A percentile compares a stretch with the other conserved stretches of the same genome.
These are phyloP conservation scores for Acer campestre DNA, from an alignment of 345 rosid species.

Conservation along the genomic window DNA sequence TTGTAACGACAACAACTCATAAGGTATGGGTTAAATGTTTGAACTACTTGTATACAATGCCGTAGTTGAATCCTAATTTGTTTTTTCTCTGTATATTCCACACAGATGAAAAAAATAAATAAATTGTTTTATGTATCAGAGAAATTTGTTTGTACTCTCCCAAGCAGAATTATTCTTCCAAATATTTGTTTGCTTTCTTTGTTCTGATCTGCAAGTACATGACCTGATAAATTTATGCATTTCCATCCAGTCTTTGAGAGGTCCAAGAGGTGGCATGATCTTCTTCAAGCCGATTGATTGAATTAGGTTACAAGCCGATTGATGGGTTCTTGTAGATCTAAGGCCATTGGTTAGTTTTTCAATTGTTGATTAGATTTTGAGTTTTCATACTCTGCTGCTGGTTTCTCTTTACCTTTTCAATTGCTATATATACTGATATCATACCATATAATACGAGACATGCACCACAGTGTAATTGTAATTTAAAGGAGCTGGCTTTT, in stretches of 20 bases:
- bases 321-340: conserved; percentile 92
- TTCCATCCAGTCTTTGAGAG: conserved; percentile 74
- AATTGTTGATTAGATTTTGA: not conserved
- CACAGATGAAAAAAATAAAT: too few relatives aligned
- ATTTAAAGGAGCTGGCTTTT: conserved; percentile 23
- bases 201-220: not conserved
- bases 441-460: too few relatives aligned
- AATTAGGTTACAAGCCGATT: conserved; percentile 75
- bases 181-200: too few relatives aligned
- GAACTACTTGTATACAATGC: too few relatives aligned
- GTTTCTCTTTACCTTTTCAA: not conserved
- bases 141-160: too few relatives aligned
- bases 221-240: conserved; percentile 10
- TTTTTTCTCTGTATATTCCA: too few relatives aligned
- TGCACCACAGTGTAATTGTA: not conserved
- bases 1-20: too few relatives aligned
- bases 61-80: too few relatives aligned
- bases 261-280: conserved; percentile 68
- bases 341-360: conserved; percentile 67
- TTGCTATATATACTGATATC: not conserved
- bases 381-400: too few relatives aligned
- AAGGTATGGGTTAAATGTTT: too few relatives aligned
- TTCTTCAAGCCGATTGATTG: conserved; percentile 69
- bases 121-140: not conserved
- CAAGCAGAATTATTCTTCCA: too few relatives aligned